phyloP scores from a whole-genome alignment of 306 rosid species.

The Hylodesmum podocarpum region DNA sequence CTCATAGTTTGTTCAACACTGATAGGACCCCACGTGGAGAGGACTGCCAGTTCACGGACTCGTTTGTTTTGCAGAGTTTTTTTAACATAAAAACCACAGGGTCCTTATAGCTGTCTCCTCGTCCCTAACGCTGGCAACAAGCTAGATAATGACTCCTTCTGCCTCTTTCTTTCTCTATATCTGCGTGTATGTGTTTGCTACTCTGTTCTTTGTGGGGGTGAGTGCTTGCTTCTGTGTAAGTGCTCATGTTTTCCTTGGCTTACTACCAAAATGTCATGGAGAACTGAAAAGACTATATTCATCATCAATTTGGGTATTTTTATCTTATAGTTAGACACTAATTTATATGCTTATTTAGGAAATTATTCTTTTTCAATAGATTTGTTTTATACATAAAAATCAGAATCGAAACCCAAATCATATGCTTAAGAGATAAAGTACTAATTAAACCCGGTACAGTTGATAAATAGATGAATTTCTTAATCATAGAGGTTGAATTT shows the following conservation, averaged over 20 bases:
- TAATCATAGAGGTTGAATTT: no score
- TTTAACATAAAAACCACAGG: slow-evolving; percentile 30
- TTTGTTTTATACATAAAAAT: no score
- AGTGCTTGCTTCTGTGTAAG: neutral
- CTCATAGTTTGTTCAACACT: slow-evolving; percentile 45
- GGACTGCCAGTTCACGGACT: slow-evolving; percentile 65
- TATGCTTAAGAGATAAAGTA: no score
- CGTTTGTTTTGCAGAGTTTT: slow-evolving; percentile 13
- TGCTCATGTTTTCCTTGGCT: neutral
- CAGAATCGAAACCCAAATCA: no score
- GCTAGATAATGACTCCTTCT: slow-evolving; percentile 36
- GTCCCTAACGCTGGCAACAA: slow-evolving; percentile 64
- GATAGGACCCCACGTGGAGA: slow-evolving; percentile 59
- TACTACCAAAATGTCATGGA: slow-evolving; percentile 23
- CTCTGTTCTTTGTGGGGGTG: neutral
- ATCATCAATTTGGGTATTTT: no score
- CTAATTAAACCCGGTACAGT: no score
- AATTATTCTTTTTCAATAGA: no score
- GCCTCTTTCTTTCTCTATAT: neutral
- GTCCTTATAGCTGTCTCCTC: slow-evolving; percentile 53
- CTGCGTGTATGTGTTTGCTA: neutral
- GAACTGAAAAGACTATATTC: slow-evolving; percentile 4
- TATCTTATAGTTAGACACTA: no score
- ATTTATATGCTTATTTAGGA: no score
- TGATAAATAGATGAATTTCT: no score